phyloP scores from a whole-genome alignment of 306 rosid species.

The Sphenostylis stenocarpa region DNA sequence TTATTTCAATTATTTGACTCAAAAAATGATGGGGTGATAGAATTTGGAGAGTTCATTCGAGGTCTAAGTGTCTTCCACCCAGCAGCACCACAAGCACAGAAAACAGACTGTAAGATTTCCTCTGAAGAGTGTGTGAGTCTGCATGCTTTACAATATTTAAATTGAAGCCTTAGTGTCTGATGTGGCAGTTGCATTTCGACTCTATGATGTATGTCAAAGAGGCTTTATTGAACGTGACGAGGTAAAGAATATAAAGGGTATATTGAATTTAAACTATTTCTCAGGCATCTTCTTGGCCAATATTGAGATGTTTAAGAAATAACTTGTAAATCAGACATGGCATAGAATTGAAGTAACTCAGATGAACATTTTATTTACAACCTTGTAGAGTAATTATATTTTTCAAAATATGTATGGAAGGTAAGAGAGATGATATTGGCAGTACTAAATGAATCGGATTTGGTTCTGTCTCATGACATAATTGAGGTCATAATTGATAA shows the following conservation, averaged over 20 bases:
- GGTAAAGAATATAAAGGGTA: constrained; percentile 35
- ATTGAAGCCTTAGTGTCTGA: constrained; percentile 1
- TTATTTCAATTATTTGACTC: constrained; percentile 52
- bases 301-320: neutral
- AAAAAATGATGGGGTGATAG: constrained; percentile 56
- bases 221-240: constrained; percentile 56
- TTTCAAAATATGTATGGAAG: constrained; percentile 37
- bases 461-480: constrained; percentile 50
- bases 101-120: constrained; percentile 47
- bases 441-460: constrained; percentile 52
- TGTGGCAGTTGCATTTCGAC: constrained; percentile 59
- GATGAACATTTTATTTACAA: neutral
- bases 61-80: constrained; percentile 64
- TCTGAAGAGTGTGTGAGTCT: neutral
- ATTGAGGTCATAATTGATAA: constrained; percentile 51
- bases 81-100: constrained; percentile 48
- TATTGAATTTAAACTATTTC: neutral
- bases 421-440: constrained; percentile 59
- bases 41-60: constrained; percentile 58
- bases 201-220: constrained; percentile 49
- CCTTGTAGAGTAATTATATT: neutral
- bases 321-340: neutral
- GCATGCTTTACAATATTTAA: neutral
- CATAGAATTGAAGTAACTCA: neutral
- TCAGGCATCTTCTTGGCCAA: neutral